Evolutionary conservation across 192 early-diverging fungal genomes (phyloP), one percentile per base, ranked within the genome.

Genomic region (Coemansia sp.): DNA sequence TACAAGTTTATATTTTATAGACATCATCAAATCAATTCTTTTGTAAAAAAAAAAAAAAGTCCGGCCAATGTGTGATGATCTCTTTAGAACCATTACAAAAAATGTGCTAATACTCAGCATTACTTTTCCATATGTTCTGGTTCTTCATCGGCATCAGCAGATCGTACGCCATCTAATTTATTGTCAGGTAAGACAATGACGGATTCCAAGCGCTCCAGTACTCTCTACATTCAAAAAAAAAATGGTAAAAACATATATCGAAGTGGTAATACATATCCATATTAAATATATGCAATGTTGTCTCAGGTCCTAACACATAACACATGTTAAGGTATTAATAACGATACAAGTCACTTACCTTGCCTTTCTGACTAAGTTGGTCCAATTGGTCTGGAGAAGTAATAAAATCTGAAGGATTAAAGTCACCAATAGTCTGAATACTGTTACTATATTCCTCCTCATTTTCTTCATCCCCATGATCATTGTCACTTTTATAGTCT

Each of bases 351-450:
- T 24, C n/a, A 51, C 60, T 65, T 59, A 61, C 59, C n/a, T 32
- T 59, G 46, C 76, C 76, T 22, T 61, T 50, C 5, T 67, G 54
- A 7, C 71, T 78, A 29, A 78, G 61, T 25, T 63, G 59, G 31
- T 66, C 71, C 39, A 73, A 23, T 42, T 78, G 71, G 6, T 70
- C 76, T 1, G 39, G 50, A 6, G 42, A 62, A 0, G 76, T 78
- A n/a, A 78, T 78, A 52, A 72, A 72, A 11, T n/a, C 42, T 1
- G 66, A 57, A 1, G 76, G 64, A 31, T 78, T 67, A 39, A 78
- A 72, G 17, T 39, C 42, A 4, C 53, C 54, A 27, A 72, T 66
- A 0, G 30, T 17, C 23, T 57, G 66, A 0, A 78, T 57, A 4
- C 39, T 25, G 53, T 25, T 55, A 17, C 52, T 39, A 52, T 66